Base-by-base conservation (phyloP, 73 alveolate species). In the Blepharisma japonicum region DNA sequence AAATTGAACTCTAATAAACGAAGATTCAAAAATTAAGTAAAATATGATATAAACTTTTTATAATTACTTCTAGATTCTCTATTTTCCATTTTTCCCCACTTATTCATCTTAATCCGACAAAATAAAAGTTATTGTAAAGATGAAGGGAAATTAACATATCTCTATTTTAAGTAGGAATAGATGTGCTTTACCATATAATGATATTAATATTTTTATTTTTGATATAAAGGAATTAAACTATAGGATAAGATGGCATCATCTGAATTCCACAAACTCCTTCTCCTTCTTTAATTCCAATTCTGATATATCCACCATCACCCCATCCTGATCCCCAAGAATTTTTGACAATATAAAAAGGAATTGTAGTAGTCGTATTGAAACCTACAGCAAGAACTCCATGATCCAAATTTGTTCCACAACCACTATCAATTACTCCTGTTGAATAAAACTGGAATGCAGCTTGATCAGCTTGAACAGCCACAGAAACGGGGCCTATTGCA, bases 381-480 rank as follows among this genome's bases (percentile, higher is more conserved):
- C 98, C 98, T n/a, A 84, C 92, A 51, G 88, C 92, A 80, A 87
- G 79, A 68, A 90, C 95, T 46, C 94, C 94, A 83, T 92, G 98
- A 45, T 90, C 90, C 21, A 87, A 83, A 47, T 76, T 38, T 67
- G 83, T 80, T 20, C 88, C 86, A 39, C 86, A 82, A 2, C 23
- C 55, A 20, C 45, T 45, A 42, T 81, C 27, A 25, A 78, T 42
- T 38, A 78, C 53, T 67, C 85, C 48, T 61, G 47, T 39, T 14
- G 23, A 61, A 5, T 61, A 61, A n/a, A 61, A 56, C 55, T 90
- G 89, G 81, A 77, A 83, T 78, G 56, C 86, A 14, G n/a, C 6
- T 6, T 27, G 48, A 55, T 78, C 88, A 54, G 95, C 95, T 38
- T 83, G 86, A 48, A 88, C 89, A 46, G 90, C 95, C 45, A 88